A percentile compares a stretch with the other conserved stretches of the same genome.
Evolutionary conservation across 2,329 filamentous ascomycete species (phyloP).

Genomic region (Xylaria sp.): DNA sequence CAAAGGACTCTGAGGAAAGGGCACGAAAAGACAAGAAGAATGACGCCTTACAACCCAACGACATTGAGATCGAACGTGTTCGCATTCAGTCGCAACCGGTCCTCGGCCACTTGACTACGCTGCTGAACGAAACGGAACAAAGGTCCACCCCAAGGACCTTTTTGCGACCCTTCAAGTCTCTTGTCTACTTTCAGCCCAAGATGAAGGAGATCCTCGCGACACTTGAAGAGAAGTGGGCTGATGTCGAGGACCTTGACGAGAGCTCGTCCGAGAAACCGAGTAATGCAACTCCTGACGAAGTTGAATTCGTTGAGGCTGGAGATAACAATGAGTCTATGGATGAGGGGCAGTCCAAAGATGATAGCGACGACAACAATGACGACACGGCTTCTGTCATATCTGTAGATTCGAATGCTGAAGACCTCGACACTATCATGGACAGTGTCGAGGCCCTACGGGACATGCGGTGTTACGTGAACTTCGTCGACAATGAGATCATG

Average conservation of each 20-base stretch:
- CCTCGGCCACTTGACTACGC: slow-evolving; percentile 53
- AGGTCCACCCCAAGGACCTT: slow-evolving; percentile 55
- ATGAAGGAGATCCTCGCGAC: slow-evolving; percentile 54
- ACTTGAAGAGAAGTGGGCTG: slow-evolving; percentile 57
- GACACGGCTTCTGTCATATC: slow-evolving; percentile 52
- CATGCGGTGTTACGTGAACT: slow-evolving; percentile 58
- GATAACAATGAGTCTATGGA: slow-evolving; percentile 25
- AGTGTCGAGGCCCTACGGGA: slow-evolving; percentile 55
- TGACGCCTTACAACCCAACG: slow-evolving; percentile 37
- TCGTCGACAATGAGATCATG: slow-evolving; percentile 57
- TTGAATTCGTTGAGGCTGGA: slow-evolving; percentile 45
- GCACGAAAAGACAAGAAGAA: slow-evolving; percentile 41
- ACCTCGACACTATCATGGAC: slow-evolving; percentile 54
- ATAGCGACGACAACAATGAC: slow-evolving; percentile 47
- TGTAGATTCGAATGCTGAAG: slow-evolving; percentile 53
- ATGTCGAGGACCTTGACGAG: slow-evolving; percentile 51
- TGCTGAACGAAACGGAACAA: slow-evolving; percentile 53
- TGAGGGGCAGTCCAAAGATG: slow-evolving; percentile 33
- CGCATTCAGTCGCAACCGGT: slow-evolving; percentile 57
- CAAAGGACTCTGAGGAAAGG: slow-evolving; percentile 39
- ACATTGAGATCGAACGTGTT: slow-evolving; percentile 46
- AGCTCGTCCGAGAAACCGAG: slow-evolving; percentile 42
- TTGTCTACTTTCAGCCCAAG: slow-evolving; percentile 56
- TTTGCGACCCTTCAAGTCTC: slow-evolving; percentile 55
- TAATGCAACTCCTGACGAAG: slow-evolving; percentile 45